phyloP scores from a whole-genome alignment of 2,329 filamentous ascomycete genomes.

The Nothopassalora personata region DNA sequence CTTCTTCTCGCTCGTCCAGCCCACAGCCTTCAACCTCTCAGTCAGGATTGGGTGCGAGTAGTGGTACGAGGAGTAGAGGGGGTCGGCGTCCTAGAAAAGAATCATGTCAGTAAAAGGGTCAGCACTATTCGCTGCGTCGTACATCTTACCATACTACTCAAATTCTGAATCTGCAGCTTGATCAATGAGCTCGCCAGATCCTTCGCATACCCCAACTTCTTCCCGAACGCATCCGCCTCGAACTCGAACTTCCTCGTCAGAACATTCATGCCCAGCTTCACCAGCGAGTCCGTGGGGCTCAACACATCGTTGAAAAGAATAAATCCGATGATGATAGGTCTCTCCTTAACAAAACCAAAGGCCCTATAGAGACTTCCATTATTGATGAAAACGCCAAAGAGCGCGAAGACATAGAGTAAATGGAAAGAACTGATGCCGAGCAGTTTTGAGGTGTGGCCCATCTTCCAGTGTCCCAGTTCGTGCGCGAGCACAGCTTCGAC shows the following conservation, averaged over 20 bases:
- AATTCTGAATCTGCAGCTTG: conserved; percentile 96
- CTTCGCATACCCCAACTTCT: conserved; percentile 72
- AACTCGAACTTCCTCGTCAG: conserved; percentile 93
- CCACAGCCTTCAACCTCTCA: conserved; percentile 83
- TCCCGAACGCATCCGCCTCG: conserved; percentile 87
- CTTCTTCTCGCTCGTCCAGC: conserved; percentile 69
- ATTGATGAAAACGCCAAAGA: conserved; percentile 97
- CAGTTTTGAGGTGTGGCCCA: conserved; percentile 88
- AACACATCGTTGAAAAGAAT: conserved; percentile 96
- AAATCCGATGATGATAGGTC: conserved; percentile 94
- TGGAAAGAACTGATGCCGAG: conserved; percentile 78
- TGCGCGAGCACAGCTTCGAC: conserved; percentile 93
- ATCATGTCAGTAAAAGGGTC: too few species aligned
- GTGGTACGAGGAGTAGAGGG: conserved; percentile 97
- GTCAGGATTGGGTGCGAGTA: conserved; percentile 96
- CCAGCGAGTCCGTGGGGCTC: conserved; percentile 84
- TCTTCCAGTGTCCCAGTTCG: conserved; percentile 94
- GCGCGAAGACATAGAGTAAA: conserved; percentile 91
- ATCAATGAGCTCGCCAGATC: conserved; percentile 85
- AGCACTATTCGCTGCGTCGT: too few species aligned
- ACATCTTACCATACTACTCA: conserved; percentile 70
- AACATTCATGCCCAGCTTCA: conserved; percentile 94
- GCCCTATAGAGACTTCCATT: conserved; percentile 84
- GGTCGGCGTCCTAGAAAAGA: conserved; percentile 67
- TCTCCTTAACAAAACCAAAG: conserved; percentile 79